Evolutionary conservation across 345 rosid genomes (phyloP).

Genomic region (Eucalyptus grandis): DNA sequence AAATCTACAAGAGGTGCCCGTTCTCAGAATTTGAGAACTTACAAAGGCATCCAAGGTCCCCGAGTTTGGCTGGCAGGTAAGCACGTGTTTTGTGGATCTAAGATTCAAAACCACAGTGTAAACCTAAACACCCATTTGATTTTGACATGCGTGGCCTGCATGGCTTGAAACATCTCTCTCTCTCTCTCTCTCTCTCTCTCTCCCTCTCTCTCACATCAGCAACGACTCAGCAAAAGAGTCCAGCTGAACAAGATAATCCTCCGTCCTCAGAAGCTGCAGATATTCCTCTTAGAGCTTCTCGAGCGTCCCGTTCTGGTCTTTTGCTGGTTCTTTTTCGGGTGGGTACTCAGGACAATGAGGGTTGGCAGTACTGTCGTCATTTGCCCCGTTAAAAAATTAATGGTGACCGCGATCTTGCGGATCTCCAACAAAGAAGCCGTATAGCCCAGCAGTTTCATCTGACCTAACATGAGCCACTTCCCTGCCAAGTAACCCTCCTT

Average conservation of each 20-base stretch:
- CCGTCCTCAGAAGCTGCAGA: constrained; percentile 18
- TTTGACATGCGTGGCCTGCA: neutral
- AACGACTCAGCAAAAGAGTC: constrained; percentile 21
- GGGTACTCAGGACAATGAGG: neutral
- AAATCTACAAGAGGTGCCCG: neutral
- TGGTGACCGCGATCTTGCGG: neutral
- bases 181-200: neutral
- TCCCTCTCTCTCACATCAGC: neutral
- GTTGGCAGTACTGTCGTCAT: neutral
- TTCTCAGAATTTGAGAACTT: neutral
- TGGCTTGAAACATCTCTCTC: neutral
- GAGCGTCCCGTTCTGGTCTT: neutral
- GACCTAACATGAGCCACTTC: neutral
- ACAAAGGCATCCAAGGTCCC: neutral
- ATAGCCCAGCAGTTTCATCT: neutral
- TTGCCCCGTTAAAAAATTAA: neutral
- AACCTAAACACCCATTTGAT: neutral
- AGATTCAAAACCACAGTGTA: neutral
- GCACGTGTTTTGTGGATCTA: neutral
- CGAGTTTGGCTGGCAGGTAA: neutral
- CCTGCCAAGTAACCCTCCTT: neutral
- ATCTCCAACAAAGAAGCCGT: neutral
- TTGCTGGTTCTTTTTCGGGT: neutral
- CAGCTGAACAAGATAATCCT: constrained; percentile 2
- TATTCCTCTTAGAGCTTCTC: constrained; percentile 34